Evolutionary conservation across 352 stramenopile species (phyloP).

Genomic region (Thraustochytrium sp.): DNA sequence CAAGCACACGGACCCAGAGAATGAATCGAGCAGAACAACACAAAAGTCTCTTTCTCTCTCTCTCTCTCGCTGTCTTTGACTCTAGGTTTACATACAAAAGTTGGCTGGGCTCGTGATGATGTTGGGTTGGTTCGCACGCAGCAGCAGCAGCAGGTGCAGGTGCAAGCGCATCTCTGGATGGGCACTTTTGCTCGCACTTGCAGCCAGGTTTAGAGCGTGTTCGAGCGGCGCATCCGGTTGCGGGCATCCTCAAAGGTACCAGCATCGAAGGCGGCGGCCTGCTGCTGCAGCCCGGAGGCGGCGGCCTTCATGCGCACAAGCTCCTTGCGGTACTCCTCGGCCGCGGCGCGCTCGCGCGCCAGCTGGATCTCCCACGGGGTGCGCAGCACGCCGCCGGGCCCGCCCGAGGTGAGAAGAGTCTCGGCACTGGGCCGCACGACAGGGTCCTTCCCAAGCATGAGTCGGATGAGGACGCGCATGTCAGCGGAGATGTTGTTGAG

Average conservation of each 20-base stretch:
- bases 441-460: not conserved
- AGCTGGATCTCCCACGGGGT: slow-evolving; percentile 10
- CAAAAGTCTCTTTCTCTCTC: too few relatives aligned
- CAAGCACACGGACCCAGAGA: too few relatives aligned
- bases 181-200: not conserved
- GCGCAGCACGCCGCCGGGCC: slow-evolving; percentile 6
- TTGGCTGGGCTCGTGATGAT: too few relatives aligned
- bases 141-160: too few relatives aligned
- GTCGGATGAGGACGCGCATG: slow-evolving; percentile 8
- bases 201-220: not conserved
- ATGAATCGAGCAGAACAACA: too few relatives aligned
- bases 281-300: not conserved
- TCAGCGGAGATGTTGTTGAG: not conserved
- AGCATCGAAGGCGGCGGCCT: not conserved
- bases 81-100: too few relatives aligned
- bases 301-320: not conserved
- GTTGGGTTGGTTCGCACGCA: too few relatives aligned
- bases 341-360: not conserved
- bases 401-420: not conserved
- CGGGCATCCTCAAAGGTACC: not conserved
- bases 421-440: slow-evolving; percentile 11
- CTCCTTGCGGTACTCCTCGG: slow-evolving; percentile 26
- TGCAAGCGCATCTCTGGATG: too few relatives aligned
- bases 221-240: not conserved
- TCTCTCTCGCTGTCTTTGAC: too few relatives aligned